Conservation (phyloP, 2,329 filamentous ascomycete genomes). For the Neospermospora avenae region DNA sequence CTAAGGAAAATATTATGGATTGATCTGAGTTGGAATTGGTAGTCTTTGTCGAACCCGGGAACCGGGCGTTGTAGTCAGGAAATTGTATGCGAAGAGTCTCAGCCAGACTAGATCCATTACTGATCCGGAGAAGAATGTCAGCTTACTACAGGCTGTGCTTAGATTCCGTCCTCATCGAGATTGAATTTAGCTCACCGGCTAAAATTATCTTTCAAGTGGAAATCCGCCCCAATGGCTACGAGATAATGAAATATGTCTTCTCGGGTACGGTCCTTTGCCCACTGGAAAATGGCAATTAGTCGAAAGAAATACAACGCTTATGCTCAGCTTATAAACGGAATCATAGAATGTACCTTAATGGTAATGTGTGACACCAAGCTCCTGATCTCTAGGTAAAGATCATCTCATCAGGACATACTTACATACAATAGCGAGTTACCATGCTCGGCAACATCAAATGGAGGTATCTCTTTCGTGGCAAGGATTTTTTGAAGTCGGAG, state of each 20-base stretch:
- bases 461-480: background rate
- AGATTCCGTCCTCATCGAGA: background rate
- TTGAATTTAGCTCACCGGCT: background rate
- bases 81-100: background rate
- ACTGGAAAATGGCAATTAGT: background rate
- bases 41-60: background rate
- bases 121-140: background rate
- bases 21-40: background rate
- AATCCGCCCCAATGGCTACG: background rate
- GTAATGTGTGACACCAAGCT: background rate
- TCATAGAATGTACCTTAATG: background rate
- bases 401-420: background rate
- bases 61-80: background rate
- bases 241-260: slow-evolving; percentile 2
- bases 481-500: background rate
- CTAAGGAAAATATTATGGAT: background rate
- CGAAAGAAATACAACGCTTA: background rate
- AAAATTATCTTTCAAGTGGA: background rate
- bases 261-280: background rate
- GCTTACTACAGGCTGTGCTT: background rate
- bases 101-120: background rate
- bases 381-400: background rate
- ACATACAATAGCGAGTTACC: background rate
- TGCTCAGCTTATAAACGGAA: background rate
- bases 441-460: background rate